phyloP scores from a whole-genome alignment of 2,329 filamentous ascomycete genomes.

The Ascochyta viciae-villosae region DNA sequence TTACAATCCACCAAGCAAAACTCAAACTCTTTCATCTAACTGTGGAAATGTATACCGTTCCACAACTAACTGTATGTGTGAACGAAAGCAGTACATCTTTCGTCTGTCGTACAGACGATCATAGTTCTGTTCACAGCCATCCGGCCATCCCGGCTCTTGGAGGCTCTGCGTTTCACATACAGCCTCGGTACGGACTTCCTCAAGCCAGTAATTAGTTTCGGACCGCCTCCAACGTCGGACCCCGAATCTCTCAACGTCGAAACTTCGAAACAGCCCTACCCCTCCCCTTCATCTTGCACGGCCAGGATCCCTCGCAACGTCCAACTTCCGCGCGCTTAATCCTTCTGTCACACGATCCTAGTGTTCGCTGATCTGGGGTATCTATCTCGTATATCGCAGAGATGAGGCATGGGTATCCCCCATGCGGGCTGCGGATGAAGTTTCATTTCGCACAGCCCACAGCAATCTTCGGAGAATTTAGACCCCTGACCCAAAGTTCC shows the following conservation, averaged over 20 bases:
- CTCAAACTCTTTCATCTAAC: neutral
- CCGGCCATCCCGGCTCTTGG: neutral
- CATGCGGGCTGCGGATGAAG: neutral
- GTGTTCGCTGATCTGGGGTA: constrained; percentile 11
- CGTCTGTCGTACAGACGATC: neutral
- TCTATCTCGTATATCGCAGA: neutral
- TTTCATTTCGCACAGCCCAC: neutral
- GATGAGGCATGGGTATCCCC: neutral
- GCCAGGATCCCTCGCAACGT: neutral
- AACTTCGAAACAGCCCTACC: neutral
- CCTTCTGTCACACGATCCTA: constrained; percentile 6
- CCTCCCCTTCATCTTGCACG: neutral
- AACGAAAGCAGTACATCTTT: neutral
- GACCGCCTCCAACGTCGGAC: constrained; percentile 2
- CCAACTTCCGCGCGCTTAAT: constrained; percentile 13
- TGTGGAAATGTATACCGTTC: neutral
- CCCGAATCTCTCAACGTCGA: constrained; percentile 3
- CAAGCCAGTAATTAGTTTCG: constrained; percentile 4
- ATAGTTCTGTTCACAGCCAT: neutral
- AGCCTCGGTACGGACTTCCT: constrained; percentile 6
- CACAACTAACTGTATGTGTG: neutral
- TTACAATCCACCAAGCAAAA: neutral
- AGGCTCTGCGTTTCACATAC: constrained; percentile 4
- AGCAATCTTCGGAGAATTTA: constrained; percentile 6
- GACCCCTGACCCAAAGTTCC: constrained; percentile 5